A percentile compares a stretch with the other conserved stretches of the same genome.
Evolutionary conservation across 2,329 filamentous ascomycete genomes (phyloP).

Genomic region (Colletotrichum nymphaeae): DNA sequence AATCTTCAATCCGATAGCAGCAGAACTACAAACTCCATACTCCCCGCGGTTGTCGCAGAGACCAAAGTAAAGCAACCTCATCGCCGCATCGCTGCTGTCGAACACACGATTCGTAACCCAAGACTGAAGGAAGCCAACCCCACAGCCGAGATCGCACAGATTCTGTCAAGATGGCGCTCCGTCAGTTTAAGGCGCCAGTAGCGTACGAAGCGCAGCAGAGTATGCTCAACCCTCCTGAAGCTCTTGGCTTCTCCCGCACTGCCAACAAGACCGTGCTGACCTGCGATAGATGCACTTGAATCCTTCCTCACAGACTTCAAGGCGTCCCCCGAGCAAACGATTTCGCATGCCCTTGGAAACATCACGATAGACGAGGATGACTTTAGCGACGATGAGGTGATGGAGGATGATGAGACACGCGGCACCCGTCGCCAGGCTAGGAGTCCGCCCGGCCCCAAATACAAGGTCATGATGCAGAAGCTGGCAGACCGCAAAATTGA

Average conservation of each 20-base stretch:
- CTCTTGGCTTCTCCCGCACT: conserved; percentile 13
- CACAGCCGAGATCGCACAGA: neutral
- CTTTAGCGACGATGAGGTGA: conserved; percentile 89
- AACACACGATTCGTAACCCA: neutral
- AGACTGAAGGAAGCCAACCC: neutral
- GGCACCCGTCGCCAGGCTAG: conserved; percentile 56
- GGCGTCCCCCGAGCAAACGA: conserved; percentile 74
- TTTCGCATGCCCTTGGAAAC: conserved; percentile 84
- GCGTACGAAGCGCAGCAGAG: conserved; percentile 90
- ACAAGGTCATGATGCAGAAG: conserved; percentile 87
- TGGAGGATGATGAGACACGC: conserved; percentile 81
- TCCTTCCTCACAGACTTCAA: conserved; percentile 92
- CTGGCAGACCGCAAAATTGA: conserved; percentile 82
- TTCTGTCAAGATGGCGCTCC: conserved; percentile 78
- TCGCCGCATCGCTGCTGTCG: neutral
- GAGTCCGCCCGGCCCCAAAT: conserved; percentile 80
- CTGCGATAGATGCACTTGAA: conserved; percentile 77
- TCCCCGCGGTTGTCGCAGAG: conserved; percentile 13
- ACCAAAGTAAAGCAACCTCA: conserved; percentile 9
- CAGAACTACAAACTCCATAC: conserved; percentile 8
- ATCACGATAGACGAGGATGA: conserved; percentile 90
- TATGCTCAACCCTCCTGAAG: conserved; percentile 54
- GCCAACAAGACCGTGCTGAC: conserved; percentile 42
- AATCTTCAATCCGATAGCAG: conserved; percentile 27
- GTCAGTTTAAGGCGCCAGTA: conserved; percentile 81